These are phyloP conservation scores for Paramarasmius palmivorus DNA, from an alignment of 1,284 basidiomycete genomes.

Conservation along the genomic window DNA sequence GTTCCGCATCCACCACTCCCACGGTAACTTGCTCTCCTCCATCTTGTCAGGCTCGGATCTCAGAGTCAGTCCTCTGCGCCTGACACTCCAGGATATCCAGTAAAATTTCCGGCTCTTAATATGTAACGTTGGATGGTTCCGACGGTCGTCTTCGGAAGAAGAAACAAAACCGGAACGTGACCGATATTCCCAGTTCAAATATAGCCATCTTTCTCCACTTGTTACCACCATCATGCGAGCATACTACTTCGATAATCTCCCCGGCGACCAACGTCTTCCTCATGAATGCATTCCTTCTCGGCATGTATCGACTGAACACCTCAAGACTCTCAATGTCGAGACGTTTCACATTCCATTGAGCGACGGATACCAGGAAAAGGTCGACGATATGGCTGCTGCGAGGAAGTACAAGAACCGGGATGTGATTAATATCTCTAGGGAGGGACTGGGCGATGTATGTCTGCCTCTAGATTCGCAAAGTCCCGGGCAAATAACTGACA, in stretches of 20 bases:
- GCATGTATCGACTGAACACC: slow-evolving; percentile 47
- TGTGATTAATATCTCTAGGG: slow-evolving; percentile 71
- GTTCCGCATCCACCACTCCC: too few relatives aligned
- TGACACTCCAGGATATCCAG: too few relatives aligned
- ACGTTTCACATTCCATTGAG: slow-evolving; percentile 60
- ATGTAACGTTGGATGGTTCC: too few relatives aligned
- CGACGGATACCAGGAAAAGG: slow-evolving; percentile 43
- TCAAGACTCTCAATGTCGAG: slow-evolving; percentile 60
- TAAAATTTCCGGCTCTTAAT: too few relatives aligned
- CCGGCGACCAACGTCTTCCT: slow-evolving; percentile 75
- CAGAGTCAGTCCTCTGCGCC: too few relatives aligned
- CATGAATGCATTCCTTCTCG: slow-evolving; percentile 65
- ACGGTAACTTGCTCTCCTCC: too few relatives aligned
- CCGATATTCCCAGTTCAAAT: too few relatives aligned
- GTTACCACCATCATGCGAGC: slow-evolving; percentile 81
- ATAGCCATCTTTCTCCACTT: too few relatives aligned
- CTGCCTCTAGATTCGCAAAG: background rate
- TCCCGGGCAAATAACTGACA: background rate
- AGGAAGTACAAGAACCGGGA: slow-evolving; percentile 80
- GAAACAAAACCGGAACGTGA: too few relatives aligned
- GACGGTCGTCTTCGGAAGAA: too few relatives aligned
- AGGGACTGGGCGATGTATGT: slow-evolving; percentile 67
- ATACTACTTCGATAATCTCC: slow-evolving; percentile 78
- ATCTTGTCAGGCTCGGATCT: too few relatives aligned
- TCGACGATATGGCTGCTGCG: slow-evolving; percentile 64